phyloP scores from a whole-genome alignment of 495 filamentous ascomycete genomes.

The Podospora bellae-mahoneyi region DNA sequence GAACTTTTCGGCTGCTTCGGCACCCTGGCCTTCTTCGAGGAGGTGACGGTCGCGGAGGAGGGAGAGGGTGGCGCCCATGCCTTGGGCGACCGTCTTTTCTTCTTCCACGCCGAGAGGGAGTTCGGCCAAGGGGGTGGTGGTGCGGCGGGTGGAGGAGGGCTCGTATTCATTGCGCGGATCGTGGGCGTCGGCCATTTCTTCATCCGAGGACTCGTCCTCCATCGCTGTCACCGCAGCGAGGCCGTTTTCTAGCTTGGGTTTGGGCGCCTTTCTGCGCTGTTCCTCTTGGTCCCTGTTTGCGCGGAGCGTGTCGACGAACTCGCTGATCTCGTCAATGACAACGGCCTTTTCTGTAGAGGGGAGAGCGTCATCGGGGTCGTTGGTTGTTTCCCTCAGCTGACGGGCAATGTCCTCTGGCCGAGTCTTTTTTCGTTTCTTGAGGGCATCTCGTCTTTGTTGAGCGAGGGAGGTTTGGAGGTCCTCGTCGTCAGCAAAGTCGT shows the following conservation, averaged over 20 bases:
- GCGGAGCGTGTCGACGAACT: conserved; percentile 85
- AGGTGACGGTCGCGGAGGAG: conserved; percentile 82
- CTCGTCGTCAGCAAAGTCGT: conserved; percentile 84
- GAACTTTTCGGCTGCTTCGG: conserved; percentile 62
- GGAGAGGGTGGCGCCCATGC: conserved; percentile 74
- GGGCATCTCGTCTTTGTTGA: conserved; percentile 68
- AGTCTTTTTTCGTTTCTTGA: conserved; percentile 85
- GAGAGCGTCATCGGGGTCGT: conserved; percentile 34
- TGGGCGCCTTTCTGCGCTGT: conserved; percentile 36
- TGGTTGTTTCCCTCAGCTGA: conserved; percentile 71
- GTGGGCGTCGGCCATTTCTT: conserved; percentile 56
- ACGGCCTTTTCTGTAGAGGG: conserved; percentile 62
- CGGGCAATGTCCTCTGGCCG: conserved; percentile 82
- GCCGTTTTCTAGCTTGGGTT: conserved; percentile 36
- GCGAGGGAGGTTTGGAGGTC: conserved; percentile 85
- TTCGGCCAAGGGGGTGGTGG: conserved; percentile 19
- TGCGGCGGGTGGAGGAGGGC: conserved; percentile 18
- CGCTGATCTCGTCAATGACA: conserved; percentile 89
- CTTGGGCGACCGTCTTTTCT: conserved; percentile 70
- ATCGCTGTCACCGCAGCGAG: conserved; percentile 44
- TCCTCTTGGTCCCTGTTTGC: conserved; percentile 63
- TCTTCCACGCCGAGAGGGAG: conserved; percentile 72
- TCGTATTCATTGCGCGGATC: conserved; percentile 43
- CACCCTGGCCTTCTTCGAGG: conserved; percentile 59
- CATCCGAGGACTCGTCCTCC: conserved; percentile 45